These are phyloP conservation scores for Trichoderma sp. DNA, from an alignment of 2,329 filamentous ascomycete genomes.

Conservation along the genomic window DNA sequence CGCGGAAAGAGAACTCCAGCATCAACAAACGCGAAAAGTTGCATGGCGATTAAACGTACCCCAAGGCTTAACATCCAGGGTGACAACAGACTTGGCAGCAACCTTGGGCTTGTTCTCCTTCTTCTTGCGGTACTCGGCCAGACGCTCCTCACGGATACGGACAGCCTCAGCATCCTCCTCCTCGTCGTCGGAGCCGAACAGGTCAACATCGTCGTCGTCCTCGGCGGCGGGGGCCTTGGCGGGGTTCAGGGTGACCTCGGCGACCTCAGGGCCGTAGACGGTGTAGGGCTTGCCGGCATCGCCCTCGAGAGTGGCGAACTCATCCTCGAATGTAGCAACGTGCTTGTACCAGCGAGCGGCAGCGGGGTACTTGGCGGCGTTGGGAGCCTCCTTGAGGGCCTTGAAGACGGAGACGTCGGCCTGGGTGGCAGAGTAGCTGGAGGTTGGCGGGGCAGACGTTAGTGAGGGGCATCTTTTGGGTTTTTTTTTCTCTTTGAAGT, in stretches of 20 bases:
- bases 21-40: background rate
- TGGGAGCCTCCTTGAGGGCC: conserved; percentile 74
- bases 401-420: conserved; percentile 97
- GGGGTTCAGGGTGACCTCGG: conserved; percentile 78
- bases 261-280: conserved; percentile 83
- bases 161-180: conserved; percentile 89
- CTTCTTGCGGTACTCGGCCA: conserved; percentile 95
- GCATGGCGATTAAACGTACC: conserved; percentile 62
- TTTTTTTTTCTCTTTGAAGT: conserved; percentile 5
- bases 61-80: conserved; percentile 97
- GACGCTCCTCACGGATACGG: conserved; percentile 80
- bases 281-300: conserved; percentile 88
- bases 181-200: conserved; percentile 92
- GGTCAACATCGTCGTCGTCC: conserved; percentile 85
- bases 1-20: background rate
- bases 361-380: conserved; percentile 85
- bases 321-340: conserved; percentile 87
- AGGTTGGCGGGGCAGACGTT: conserved; percentile 20
- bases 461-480: conserved; percentile 14
- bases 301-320: conserved; percentile 88
- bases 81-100: conserved; percentile 94
- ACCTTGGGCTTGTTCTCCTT: conserved; percentile 92
- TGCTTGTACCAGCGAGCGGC: conserved; percentile 99
- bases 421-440: conserved; percentile 71
- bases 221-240: conserved; percentile 74